Evolutionary conservation across 1,139 yeast species (phyloP).

Genomic region (Blastobotrys illinoisensis): DNA sequence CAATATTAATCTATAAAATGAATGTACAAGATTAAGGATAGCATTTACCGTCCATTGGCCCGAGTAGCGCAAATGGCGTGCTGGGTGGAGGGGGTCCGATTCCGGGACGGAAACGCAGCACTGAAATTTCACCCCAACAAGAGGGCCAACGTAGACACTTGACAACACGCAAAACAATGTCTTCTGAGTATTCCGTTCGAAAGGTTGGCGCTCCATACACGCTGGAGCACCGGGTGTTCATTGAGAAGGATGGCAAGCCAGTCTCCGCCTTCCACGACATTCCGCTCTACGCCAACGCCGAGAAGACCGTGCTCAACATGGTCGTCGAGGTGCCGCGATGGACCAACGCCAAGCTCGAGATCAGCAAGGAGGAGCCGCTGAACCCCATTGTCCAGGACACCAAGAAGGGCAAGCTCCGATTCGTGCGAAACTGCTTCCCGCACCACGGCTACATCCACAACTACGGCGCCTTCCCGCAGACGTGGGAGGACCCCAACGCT

Average conservation of each 20-base stretch:
- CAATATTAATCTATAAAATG: no score
- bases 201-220: constrained; percentile 91
- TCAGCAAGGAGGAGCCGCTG: constrained; percentile 62
- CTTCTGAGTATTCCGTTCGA: constrained; percentile 38
- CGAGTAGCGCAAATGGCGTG: not conserved
- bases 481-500: constrained; percentile 78
- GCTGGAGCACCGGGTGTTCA: constrained; percentile 79
- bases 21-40: no score
- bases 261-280: constrained; percentile 80
- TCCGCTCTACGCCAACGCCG: constrained; percentile 61
- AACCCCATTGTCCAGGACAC: constrained; percentile 94
- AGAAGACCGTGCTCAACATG: constrained; percentile 71
- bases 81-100: not conserved
- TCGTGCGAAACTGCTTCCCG: constrained; percentile 89
- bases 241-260: constrained; percentile 62
- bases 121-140: not conserved
- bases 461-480: constrained; percentile 98
- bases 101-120: not conserved
- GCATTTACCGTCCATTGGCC: not conserved
- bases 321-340: constrained; percentile 93
- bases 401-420: constrained; percentile 80
- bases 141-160: not conserved
- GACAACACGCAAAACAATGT: not conserved
- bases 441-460: constrained; percentile 95
- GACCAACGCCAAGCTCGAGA: constrained; percentile 92